Evolutionary conservation across 73 alveolate genomes (phyloP).

Genomic region (Paramecium tetraurelia): DNA sequence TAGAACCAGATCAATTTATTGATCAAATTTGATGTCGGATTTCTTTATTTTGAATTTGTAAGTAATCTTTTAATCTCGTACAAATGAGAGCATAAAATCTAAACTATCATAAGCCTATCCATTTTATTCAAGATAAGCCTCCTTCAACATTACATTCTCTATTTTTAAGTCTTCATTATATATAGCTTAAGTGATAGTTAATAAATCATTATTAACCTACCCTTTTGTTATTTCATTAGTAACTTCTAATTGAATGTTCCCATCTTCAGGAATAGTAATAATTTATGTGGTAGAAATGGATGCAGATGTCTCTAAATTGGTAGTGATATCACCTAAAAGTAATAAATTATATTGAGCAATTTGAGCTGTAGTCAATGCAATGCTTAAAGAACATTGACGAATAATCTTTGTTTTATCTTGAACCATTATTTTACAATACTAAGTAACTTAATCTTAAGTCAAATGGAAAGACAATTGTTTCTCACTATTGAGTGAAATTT

Average conservation of each 20-base stretch:
- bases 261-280: neutral
- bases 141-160: neutral
- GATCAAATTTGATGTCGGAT: neutral
- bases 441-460: neutral
- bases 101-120: neutral
- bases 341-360: neutral
- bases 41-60: neutral
- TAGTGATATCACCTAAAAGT: neutral
- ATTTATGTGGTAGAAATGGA: neutral
- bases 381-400: neutral
- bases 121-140: neutral
- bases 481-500: neutral
- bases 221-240: neutral
- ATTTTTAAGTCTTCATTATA: neutral
- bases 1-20: neutral
- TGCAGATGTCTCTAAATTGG: neutral
- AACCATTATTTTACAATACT: neutral
- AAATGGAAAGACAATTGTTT: neutral
- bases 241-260: neutral
- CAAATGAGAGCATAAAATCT: neutral
- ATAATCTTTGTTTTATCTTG: neutral
- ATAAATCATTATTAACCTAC: neutral
- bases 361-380: neutral
- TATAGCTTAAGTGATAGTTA: neutral
- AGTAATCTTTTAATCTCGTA: neutral